Base-by-base conservation (phyloP, 108 stramenopile genomes). In the Phaeodactylum tricornutum region DNA sequence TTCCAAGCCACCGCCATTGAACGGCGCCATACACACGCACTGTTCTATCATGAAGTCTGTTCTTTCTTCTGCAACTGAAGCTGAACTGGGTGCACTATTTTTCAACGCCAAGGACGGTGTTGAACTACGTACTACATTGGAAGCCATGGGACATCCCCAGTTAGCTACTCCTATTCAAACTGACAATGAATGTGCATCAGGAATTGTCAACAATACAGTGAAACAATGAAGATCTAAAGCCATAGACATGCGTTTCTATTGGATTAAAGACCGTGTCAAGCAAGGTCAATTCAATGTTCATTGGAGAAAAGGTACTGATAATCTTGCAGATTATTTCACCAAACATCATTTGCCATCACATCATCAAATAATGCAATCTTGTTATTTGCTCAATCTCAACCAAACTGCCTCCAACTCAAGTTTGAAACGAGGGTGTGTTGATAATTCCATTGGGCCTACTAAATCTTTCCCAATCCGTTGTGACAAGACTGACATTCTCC, bases 141-240 rank as follows among this genome's bases (percentile, higher is more conserved):
- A 39, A 24, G 56, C 65, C 27, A 53, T 64, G 37, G 66, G 72
- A 20, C 72, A 71, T 34, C 57, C 47, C 20, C 76, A 72, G 47
- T 60, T 52, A 19, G 32, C 75, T 0, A 77, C 57, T 7, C 74
- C 74, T 28, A 31, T 66, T 12, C 48, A 64, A 27, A 47, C 45
- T 19, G 77, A 73, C 48, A 78, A 78, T 26, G 27, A 25, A 28
- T 59, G 61, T 5, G 77, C 77, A 23, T 17, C 20, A 15, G 71
- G 71, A 35, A 71, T 77, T 27, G 39, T 52, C 41, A 64, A 57
- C 28, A 47, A 29, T 37, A 46, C 46, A 0, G 55, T 77, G 5
- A 64, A 69, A 50, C 62, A 70, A 50, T 48, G 62, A 15, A 45
- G 70, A 1, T 72, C 71, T 8, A 47, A 47, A 28, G 46, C 46